Evolutionary conservation across 768 basidiomycete species (phyloP), one percentile per base, ranked within the genome.

Genomic region (Leccinum rimulosum): DNA sequence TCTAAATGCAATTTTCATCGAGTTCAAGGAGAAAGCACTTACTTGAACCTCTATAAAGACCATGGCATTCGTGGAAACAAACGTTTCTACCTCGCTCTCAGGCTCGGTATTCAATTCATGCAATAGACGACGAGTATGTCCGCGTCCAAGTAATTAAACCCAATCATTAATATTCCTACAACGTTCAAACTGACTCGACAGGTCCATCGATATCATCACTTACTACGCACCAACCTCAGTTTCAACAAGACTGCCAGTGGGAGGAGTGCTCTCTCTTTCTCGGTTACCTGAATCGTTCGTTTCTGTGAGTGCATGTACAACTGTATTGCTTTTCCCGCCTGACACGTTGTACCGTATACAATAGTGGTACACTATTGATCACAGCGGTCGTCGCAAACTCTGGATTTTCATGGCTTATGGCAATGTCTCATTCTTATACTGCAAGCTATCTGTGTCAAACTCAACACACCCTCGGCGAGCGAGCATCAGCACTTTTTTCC

Each of bases 291-390:
- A 22, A 22, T 59, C 58, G 15, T 54, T 59, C 17, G 53, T 54
- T 30, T 50, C 58, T 8, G 57, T 49, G 31, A 53, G 57, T 33
- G 40, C 27, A 22, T 19, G 45, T 15, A 17, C 19, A 11, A 11
- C n/a, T 43, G 43, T 47, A 19, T 47, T 11, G 22, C 19, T 19
- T 9, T 22, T 11, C 10, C 3, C 15, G 33, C 11, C 45, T 47
- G 15, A 47, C 6, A n/a, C 11, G 22, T 9, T 8, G 19, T 47
- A 47, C 45, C 10, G 45, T 7, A 6, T 3, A 47, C 19, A 47
- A 8, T 33, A 58, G 58, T 59, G 58, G 58, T 59, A 49, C 14
- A 59, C 53, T 2, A 59, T 59, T 8, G 53, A 59, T 31, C 58
- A 38, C 27, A 28, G 54, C 31, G 58, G 58, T 9, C 58, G 58